Evolutionary conservation across 257 asterid species (phyloP), one percentile per base, ranked within the genome.

Genomic region (Primulina tabacum): DNA sequence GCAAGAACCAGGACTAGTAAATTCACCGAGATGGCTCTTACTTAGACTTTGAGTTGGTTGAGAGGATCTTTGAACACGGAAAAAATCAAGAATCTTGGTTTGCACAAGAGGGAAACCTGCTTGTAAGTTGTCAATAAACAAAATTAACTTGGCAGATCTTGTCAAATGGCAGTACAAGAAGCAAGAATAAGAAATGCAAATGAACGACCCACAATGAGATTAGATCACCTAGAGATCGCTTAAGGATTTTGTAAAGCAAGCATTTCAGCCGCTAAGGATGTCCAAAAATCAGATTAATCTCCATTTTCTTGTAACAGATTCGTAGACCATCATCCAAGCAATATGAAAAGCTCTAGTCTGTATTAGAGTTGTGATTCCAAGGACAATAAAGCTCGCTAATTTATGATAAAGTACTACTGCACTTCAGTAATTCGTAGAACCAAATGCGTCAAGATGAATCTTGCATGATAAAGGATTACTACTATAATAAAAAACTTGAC

Each of bases 11-110:
- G 50, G 8, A 50, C 3, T 28, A 60, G 80, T 6, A 50, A 56
- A 37, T n/a, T n/a, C 32, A 3, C 3, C 26, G n/a, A 62, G 34
- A 52, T 38, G 52, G 12, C 52, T 29, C 61, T 73, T 79, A 85
- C 97, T 95, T 79, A 77, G 81, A 72, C 74, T 75, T 60, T 81
- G 88, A 1, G 65, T 29, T 12, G 92, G 75, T 20, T 68, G 73
- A 2, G 90, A 77, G 30, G 73, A 73, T 76, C 89, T 83, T 78
- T 77, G 89, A 47, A 90, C 89, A 20, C 97, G 88, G 78, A 93
- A 93, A 71, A 93, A 93, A 62, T 93, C 96, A 11, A 89, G 78
- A 47, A 93, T 93, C 77, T 86, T 93, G 40, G 97, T 93, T 71
- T 93, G 99, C 30, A 91, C 80, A 0, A 90, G 85, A 56, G 95